These are phyloP conservation scores for Cercospora brassicicola DNA, from an alignment of 2,329 filamentous ascomycete genomes.

Conservation along the genomic window DNA sequence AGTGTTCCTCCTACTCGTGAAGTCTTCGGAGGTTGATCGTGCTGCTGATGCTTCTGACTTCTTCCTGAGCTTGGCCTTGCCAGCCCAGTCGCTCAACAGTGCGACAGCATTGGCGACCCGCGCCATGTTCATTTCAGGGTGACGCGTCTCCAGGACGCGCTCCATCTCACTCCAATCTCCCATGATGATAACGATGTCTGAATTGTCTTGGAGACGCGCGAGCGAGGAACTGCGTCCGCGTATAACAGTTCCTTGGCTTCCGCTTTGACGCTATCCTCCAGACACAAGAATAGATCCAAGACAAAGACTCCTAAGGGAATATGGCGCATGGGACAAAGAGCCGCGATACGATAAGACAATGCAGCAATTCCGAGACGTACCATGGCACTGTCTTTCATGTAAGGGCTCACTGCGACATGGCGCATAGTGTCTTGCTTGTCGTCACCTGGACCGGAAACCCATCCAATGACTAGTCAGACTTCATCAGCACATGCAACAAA, in stretches of 20 bases:
- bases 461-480: neutral
- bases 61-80: conserved; percentile 1
- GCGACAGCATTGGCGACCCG: conserved; percentile 2
- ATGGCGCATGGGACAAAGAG: neutral
- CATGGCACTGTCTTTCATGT: neutral
- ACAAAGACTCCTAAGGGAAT: neutral
- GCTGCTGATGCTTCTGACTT: neutral
- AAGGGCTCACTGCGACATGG: neutral
- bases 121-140: conserved; percentile 5
- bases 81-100: neutral
- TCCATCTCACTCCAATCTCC: conserved; percentile 3
- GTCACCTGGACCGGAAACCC: neutral
- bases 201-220: too few species aligned
- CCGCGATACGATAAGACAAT: neutral
- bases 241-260: neutral
- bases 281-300: neutral
- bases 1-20: neutral
- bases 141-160: conserved; percentile 10
- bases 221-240: neutral
- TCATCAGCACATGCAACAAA: neutral
- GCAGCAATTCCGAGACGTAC: neutral
- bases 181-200: neutral
- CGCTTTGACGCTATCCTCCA: neutral
- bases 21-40: neutral
- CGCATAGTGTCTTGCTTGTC: neutral